Evolutionary conservation across 2,329 filamentous ascomycete species (phyloP), one percentile per base, ranked within the genome.

Genomic region (Aspergillus cejpii): DNA sequence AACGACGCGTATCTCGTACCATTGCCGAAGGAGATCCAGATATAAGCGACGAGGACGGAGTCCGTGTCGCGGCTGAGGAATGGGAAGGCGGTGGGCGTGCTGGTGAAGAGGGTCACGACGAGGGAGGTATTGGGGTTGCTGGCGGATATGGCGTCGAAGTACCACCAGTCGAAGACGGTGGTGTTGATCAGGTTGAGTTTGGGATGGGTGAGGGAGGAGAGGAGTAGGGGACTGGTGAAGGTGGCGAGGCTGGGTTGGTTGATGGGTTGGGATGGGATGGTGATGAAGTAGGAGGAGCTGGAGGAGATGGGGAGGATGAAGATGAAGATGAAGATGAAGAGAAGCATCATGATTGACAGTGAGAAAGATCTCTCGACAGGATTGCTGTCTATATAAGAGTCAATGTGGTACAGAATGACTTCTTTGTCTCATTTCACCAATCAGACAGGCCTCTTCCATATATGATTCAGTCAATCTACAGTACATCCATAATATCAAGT

Each of bases 121-220:
- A 68, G 39, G 0, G 58, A 60, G 15, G 57, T 52, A 6, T 52
- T 46, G 1, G 56, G 47, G 37, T 59, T 53, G 6, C 51, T 49
- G 2, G 49, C 38, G 1, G 65, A 57, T 8, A 70, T 56, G 15
- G 53, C 63, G 45, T 71, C 65, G 36, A 70, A 70, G 47, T 67
- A 69, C 68, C 67, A 70, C 65, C 66, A 69, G 51, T 66, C 63
- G 37, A 62, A 67, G 14, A 57, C 57, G 20, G 60, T 54, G 24
- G 41, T 14, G 39, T 64, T 66, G 39, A 65, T 51, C 8, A 29
- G 36, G 26, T 45, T 39, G 6, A 65, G 21, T 37, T 61, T 58
- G 0, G 64, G 62, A 19, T 51, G 37, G 39, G 63, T 59, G 4
- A 64, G 48, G 7, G 41, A 49, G 5, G 53, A 49, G 5, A 53